Evolutionary conservation across 192 early-diverging fungal genomes (phyloP).

Genomic region (Haplosporangium gracile): DNA sequence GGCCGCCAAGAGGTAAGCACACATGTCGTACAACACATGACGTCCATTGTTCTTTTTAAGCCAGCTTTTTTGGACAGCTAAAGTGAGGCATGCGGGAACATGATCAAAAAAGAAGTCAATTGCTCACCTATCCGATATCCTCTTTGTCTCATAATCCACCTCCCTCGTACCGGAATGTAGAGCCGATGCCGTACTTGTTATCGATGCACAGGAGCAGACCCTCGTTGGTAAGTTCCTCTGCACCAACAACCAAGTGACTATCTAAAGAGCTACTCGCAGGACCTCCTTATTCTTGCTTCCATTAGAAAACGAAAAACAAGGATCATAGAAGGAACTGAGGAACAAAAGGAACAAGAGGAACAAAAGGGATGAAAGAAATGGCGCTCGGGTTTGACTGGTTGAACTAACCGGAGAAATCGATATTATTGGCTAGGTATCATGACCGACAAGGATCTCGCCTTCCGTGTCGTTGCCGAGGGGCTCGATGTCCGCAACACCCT

Average conservation of each 20-base stretch:
- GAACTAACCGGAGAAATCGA: neutral
- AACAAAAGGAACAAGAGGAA: neutral
- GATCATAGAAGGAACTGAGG: neutral
- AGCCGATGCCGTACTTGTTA: slow-evolving; percentile 59
- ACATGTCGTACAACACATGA: neutral
- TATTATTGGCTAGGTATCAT: slow-evolving; percentile 75
- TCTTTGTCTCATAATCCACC: slow-evolving; percentile 1
- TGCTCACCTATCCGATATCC: slow-evolving; percentile 2
- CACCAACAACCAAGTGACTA: neutral
- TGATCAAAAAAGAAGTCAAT: neutral
- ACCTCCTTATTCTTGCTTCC: neutral
- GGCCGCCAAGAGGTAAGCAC: slow-evolving; percentile 56
- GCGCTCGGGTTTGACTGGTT: neutral
- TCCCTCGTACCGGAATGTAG: slow-evolving; percentile 15
- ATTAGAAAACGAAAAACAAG: neutral
- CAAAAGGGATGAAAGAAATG: neutral
- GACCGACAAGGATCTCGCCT: slow-evolving; percentile 93
- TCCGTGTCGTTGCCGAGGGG: slow-evolving; percentile 86
- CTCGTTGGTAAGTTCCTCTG: slow-evolving; percentile 38
- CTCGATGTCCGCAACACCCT: slow-evolving; percentile 70
- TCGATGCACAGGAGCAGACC: slow-evolving; percentile 53
- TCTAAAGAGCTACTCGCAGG: neutral
- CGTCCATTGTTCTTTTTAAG: slow-evolving; percentile 14
- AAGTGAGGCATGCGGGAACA: neutral
- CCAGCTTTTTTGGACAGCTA: neutral